Evolutionary conservation across 495 filamentous ascomycete species (phyloP), one percentile per base, ranked within the genome.

Genomic region (Penicillium paxilli): DNA sequence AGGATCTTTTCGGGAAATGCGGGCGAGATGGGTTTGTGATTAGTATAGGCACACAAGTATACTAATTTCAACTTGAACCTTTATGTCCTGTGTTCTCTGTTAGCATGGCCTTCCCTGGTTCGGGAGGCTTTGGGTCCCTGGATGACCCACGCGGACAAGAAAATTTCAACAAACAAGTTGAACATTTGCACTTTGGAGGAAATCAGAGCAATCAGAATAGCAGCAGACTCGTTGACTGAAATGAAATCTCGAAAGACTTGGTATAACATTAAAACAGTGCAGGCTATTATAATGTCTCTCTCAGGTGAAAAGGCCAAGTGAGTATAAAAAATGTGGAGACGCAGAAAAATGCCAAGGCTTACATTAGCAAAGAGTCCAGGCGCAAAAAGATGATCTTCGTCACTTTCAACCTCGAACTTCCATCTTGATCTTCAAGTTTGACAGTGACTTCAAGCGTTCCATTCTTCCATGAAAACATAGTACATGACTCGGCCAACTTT

Each of bases 311-410:
- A 28, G 5, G 5, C 5, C 5, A 28, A 35, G 11, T 8, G 14
- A 35, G 32, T 37, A 54, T 32, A 54, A 52, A 47, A 57, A 49
- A 30, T 40, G 59, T 57, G 59, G 54, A 57, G 51, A 46, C 41
- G 28, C 26, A 37, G 30, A 28, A 49, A 58, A 57, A 60, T 57
- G 57, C 54, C 57, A 57, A 64, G 59, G 59, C 63, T 66, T 66
- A 63, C 49, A 48, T 66, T 57, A 66, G 56, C 63, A 35, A 61
- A 40, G 53, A 37, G 38, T 45, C 25, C 37, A 37, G 9, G 47
- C 48, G 53, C 48, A 60, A 54, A 63, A 49, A 10, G 63, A 63
- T 63, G 49, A 57, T 57, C 59, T 58, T 56, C 55, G 30, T 57
- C 44, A 57, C 41, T 3, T 46, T 55, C 32, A 25, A n/a, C n/a